A percentile compares a stretch with the other conserved stretches of the same genome.
Conservation (phyloP, 2,329 filamentous ascomycete genomes). For the Fusarium penzigii region DNA sequence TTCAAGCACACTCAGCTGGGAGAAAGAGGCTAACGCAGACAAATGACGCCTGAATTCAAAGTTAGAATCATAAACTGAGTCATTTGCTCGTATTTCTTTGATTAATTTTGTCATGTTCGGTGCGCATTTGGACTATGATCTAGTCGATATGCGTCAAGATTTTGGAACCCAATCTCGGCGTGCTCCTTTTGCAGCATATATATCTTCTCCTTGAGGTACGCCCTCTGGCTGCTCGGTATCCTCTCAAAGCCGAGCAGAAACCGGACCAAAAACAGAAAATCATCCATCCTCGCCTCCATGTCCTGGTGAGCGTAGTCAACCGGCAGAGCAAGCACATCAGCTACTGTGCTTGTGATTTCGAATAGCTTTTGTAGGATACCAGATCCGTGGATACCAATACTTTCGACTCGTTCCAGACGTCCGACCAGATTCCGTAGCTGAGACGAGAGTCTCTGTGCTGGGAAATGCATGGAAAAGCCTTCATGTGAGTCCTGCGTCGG, state of each 20-base stretch:
- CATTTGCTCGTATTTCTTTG: too few species aligned
- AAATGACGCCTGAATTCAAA: too few species aligned
- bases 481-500: slow-evolving; percentile 35
- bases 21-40: too few species aligned
- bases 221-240: slow-evolving; percentile 45
- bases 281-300: slow-evolving; percentile 49
- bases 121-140: not conserved
- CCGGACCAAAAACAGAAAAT: slow-evolving; percentile 54
- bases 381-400: slow-evolving; percentile 56
- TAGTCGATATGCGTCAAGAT: slow-evolving; percentile 3
- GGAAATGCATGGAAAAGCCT: slow-evolving; percentile 42
- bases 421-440: slow-evolving; percentile 41
- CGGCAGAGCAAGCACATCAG: slow-evolving; percentile 56
- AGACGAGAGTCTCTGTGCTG: slow-evolving; percentile 37
- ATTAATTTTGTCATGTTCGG: not conserved
- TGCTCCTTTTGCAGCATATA: slow-evolving; percentile 30
- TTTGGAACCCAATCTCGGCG: slow-evolving; percentile 7
- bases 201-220: slow-evolving; percentile 44
- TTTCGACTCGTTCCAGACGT: slow-evolving; percentile 37
- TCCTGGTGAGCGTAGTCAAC: slow-evolving; percentile 42
- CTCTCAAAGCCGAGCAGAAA: slow-evolving; percentile 53
- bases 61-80: too few species aligned
- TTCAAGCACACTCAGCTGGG: too few species aligned
- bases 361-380: slow-evolving; percentile 60
- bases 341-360: slow-evolving; percentile 60